Conservation (phyloP, 2,329 filamentous ascomycete genomes). For the Macrophomina phaseolina region DNA sequence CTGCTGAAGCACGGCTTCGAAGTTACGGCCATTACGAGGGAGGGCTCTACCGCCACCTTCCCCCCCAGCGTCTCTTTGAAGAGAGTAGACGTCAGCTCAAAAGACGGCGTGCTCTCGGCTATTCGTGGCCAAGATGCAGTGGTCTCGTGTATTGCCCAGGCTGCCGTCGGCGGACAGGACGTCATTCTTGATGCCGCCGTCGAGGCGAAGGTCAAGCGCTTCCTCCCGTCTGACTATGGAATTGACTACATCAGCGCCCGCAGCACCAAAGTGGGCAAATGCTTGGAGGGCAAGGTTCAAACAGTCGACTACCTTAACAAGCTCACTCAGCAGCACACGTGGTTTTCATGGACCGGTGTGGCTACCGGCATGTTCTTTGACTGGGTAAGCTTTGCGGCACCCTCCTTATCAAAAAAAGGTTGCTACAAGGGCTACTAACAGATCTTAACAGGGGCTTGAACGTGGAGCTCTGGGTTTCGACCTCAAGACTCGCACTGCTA, state of each 20-base stretch:
- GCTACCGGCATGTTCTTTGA: conserved; percentile 67
- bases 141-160: conserved; percentile 53
- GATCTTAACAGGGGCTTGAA: conserved; percentile 33
- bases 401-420: too few relatives aligned
- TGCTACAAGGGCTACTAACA: not conserved
- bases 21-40: not conserved
- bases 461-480: not conserved
- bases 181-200: conserved; percentile 64
- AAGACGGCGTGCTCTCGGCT: conserved; percentile 54
- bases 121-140: conserved; percentile 64
- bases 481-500: conserved; percentile 54
- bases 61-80: conserved; percentile 51
- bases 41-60: conserved; percentile 34
- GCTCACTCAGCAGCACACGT: conserved; percentile 40
- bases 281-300: too few relatives aligned
- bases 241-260: conserved; percentile 59
- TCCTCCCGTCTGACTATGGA: conserved; percentile 66
- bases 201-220: conserved; percentile 64
- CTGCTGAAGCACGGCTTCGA: not conserved
- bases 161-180: conserved; percentile 52
- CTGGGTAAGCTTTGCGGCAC: conserved; percentile 43
- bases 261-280: not conserved
- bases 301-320: not conserved
- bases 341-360: conserved; percentile 65
- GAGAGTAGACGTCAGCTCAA: conserved; percentile 54